Percentiles rank a stretch among this genome's conserved stretches.
Conservation (phyloP, 108 stramenopile species). For the Discostella stelligeroides region DNA sequence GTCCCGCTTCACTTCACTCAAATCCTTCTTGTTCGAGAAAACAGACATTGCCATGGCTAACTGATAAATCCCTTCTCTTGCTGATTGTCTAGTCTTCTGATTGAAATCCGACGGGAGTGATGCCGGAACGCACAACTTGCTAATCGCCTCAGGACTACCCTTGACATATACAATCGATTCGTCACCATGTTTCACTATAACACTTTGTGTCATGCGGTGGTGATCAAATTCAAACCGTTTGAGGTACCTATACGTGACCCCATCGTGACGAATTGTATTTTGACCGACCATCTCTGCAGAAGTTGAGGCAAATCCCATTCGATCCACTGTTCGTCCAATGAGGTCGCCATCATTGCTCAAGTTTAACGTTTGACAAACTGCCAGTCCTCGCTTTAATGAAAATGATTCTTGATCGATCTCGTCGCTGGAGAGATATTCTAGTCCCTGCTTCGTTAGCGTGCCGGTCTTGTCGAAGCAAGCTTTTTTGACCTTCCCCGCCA, state of each 20-base stretch:
- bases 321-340: conserved; percentile 69
- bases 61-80: conserved; percentile 64
- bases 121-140: conserved; percentile 40
- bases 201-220: conserved; percentile 68
- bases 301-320: conserved; percentile 50
- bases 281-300: conserved; percentile 27
- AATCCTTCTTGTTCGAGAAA: not conserved
- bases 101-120: conserved; percentile 58
- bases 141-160: conserved; percentile 60
- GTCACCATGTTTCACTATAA: conserved; percentile 47
- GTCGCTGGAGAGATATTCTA: conserved; percentile 38
- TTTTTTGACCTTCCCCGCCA: conserved; percentile 78
- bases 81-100: conserved; percentile 27
- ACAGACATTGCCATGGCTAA: conserved; percentile 54
- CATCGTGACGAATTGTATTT: conserved; percentile 30
- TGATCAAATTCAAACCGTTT: conserved; percentile 71
- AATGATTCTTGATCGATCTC: not conserved
- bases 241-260: conserved; percentile 37
- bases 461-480: conserved; percentile 90
- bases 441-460: conserved; percentile 70
- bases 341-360: conserved; percentile 31
- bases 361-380: conserved; percentile 59
- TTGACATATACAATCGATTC: conserved; percentile 50
- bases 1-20: conserved; percentile 45
- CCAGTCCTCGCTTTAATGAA: conserved; percentile 49